Base-by-base conservation (phyloP, 2,329 filamentous ascomycete species). In the Simplicillium sp. region DNA sequence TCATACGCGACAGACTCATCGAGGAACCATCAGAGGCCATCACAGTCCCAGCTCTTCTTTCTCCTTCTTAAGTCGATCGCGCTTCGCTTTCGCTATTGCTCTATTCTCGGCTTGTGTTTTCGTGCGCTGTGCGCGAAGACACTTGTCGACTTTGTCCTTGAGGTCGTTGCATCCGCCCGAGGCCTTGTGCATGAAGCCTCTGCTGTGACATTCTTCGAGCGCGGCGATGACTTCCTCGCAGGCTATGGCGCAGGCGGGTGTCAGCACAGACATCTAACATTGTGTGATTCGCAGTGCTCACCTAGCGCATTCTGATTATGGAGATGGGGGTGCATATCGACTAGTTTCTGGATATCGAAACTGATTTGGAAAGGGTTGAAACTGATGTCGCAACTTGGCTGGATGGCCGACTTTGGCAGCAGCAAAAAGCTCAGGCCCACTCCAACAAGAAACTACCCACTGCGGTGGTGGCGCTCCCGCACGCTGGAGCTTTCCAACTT, bases 181-280 rank as follows among this genome's bases (percentile, higher is more conserved):
- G 2, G 86, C 81, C 65, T 95, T 96, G 77, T 85, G 89, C 43
- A 98, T 66, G 66, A 98, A 98, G 41, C 92, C 92, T 44, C 76
- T 77, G 28, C 86, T 84, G 59, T 98, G 92, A 68, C 92, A 98
- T 69, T 96, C 87, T 56, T 97, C 92, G 51, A 98, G 86, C 37
- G 86, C 84, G 38, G 73, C 82, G 80, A 97, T 95, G 60, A 98
- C 79, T 52, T 94, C 88, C 63, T 90, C 87, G 75, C 92, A 98
- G 56, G 84, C 92, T 98, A 55, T 20, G 32, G 40, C 36, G 33
- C 11, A 3, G 17, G 17, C n/a, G 14, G 11, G n/a, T 32, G 45
- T 59, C 31, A 58, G 53, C 29, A 7, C 3, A 14, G 38, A 39
- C 3, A 28, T 13, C 11, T 5, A 15, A 9, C 6, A 14, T 11